phyloP scores from a whole-genome alignment of 2,329 filamentous ascomycete genomes.

The Cladosporium sp. region DNA sequence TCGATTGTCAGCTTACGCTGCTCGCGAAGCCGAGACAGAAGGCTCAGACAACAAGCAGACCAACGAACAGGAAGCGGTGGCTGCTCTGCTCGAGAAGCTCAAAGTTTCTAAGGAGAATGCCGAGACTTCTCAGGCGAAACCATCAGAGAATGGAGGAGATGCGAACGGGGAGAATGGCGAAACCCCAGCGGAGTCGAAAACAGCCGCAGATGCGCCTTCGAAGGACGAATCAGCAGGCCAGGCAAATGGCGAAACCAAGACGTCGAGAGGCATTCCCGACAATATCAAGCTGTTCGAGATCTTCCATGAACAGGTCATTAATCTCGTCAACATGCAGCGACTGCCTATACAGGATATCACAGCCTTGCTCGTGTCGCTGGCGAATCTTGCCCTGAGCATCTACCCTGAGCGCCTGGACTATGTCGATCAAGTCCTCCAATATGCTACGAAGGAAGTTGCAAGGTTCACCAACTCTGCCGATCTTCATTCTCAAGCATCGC shows the following conservation, averaged over 20 bases:
- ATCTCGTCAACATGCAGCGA: constrained; percentile 84
- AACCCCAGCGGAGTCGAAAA: constrained; percentile 17
- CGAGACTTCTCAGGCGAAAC: constrained; percentile 22
- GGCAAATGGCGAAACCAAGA: constrained; percentile 42
- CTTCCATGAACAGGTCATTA: constrained; percentile 94
- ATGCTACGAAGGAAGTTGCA: constrained; percentile 78
- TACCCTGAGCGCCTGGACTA: constrained; percentile 92
- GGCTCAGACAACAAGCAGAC: constrained; percentile 67
- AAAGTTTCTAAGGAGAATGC: constrained; percentile 60
- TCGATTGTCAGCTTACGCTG: constrained; percentile 87
- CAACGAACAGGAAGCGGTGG: constrained; percentile 78
- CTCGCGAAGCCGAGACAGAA: constrained; percentile 73
- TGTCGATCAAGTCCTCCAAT: constrained; percentile 87
- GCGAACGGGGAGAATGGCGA: constrained; percentile 33
- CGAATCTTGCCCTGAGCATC: constrained; percentile 90
- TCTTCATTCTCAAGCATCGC: constrained; percentile 79
- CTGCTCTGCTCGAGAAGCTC: constrained; percentile 72
- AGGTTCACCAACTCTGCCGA: constrained; percentile 95
- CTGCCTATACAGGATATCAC: constrained; percentile 93
- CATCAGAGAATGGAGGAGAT: constrained; percentile 22
- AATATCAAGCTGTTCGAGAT: constrained; percentile 92
- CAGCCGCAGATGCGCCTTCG: constrained; percentile 17
- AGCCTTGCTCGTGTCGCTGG: constrained; percentile 85
- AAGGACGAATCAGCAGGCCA: constrained; percentile 32
- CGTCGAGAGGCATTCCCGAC: constrained; percentile 58